A percentile compares a stretch with the other conserved stretches of the same genome.
These are phyloP conservation scores for Fagopyrum homotropicum DNA, from an alignment of 148 eudicot genomes.

Conservation along the genomic window DNA sequence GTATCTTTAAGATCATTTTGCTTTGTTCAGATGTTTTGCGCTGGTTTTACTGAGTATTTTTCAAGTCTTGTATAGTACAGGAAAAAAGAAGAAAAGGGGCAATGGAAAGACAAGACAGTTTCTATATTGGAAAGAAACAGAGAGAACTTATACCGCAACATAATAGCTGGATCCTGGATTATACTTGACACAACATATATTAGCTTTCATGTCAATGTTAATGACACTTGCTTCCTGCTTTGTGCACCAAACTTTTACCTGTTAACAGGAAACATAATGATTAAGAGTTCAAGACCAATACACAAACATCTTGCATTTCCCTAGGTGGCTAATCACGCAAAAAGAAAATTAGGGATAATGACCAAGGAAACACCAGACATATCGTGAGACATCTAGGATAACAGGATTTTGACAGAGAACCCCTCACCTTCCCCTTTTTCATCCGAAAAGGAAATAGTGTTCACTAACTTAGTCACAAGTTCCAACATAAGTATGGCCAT, in stretches of 20 bases:
- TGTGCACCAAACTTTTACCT: slow-evolving; percentile 81
- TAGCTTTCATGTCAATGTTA: slow-evolving; percentile 76
- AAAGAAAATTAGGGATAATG: neutral
- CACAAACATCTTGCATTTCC: neutral
- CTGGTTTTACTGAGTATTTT: neutral
- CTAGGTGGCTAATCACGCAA: neutral
- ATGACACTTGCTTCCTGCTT: slow-evolving; percentile 69
- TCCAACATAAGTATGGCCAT: too few relatives aligned
- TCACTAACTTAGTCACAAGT: too few relatives aligned
- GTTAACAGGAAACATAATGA: slow-evolving; percentile 16
- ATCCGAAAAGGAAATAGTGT: too few relatives aligned
- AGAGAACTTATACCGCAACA: slow-evolving; percentile 43
- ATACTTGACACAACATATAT: slow-evolving; percentile 74
- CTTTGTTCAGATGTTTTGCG: neutral
- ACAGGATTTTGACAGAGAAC: neutral
- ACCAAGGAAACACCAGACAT: neutral
- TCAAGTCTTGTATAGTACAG: neutral
- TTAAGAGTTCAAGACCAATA: neutral
- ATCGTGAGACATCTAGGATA: neutral
- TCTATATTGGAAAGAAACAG: neutral
- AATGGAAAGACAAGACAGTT: neutral
- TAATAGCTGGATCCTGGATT: slow-evolving; percentile 66
- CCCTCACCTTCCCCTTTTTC: too few relatives aligned
- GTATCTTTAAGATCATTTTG: neutral
- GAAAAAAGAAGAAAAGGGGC: neutral